These are phyloP conservation scores for Dendrobium catenatum DNA, from an alignment of 106 monocot species.

Conservation along the genomic window DNA sequence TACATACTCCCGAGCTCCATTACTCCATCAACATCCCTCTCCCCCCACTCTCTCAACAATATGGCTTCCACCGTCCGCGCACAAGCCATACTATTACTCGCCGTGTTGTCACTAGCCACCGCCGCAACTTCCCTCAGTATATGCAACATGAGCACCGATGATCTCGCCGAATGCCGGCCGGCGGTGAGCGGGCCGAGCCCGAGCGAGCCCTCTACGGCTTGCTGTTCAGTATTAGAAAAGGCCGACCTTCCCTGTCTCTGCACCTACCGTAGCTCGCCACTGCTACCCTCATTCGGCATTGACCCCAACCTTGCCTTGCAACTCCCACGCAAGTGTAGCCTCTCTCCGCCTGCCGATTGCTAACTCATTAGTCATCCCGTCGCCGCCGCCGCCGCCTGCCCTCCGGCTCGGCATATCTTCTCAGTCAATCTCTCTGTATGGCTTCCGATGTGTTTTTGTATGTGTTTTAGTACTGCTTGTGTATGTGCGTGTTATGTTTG, in stretches of 20 bases:
- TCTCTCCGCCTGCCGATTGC: constrained; percentile 9
- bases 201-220: constrained; percentile 15
- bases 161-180: constrained; percentile 24
- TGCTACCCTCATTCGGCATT: constrained; percentile 25
- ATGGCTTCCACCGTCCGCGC: neutral
- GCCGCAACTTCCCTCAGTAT: neutral
- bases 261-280: constrained; percentile 23
- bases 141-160: constrained; percentile 25
- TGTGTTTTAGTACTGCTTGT: no score
- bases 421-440: no score
- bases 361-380: neutral
- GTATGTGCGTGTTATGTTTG: no score
- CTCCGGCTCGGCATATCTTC: neutral
- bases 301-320: constrained; percentile 31
- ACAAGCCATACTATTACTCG: neutral
- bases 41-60: neutral
- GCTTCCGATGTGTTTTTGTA: no score
- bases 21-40: neutral
- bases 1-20: neutral
- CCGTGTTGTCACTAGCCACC: neutral
- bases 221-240: constrained; percentile 18
- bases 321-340: constrained; percentile 17
- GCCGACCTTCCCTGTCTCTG: constrained; percentile 34
- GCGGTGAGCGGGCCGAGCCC: constrained; percentile 21
- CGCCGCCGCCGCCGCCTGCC: neutral